These are phyloP conservation scores for Paracamarosporium sp. DNA, from an alignment of 2,329 filamentous ascomycete genomes.

Conservation along the genomic window DNA sequence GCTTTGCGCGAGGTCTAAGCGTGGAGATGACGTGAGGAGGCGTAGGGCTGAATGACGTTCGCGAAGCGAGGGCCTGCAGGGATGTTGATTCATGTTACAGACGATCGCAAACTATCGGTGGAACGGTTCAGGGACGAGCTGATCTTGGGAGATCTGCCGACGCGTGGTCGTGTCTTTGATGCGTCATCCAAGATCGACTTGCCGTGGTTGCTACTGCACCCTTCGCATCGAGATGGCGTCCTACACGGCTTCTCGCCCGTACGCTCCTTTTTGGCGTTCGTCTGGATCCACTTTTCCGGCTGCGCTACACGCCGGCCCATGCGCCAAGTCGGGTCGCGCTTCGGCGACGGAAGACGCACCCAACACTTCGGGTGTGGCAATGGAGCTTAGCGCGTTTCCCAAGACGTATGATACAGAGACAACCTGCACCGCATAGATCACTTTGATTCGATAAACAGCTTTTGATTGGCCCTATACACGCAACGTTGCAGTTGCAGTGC, in stretches of 20 bases:
- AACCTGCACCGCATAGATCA: not conserved
- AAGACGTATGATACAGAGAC: not conserved
- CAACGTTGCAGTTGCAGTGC: not conserved
- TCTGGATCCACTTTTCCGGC: not conserved
- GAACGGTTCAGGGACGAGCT: not conserved
- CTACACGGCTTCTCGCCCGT: not conserved
- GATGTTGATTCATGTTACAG: not conserved
- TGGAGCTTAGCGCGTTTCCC: not conserved
- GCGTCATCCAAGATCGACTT: too few relatives aligned
- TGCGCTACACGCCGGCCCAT: not conserved
- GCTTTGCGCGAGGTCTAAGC: not conserved
- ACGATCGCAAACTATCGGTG: constrained; percentile 1
- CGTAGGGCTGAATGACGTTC: constrained; percentile 2
- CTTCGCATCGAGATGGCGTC: too few relatives aligned
- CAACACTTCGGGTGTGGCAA: not conserved
- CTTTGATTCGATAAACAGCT: not conserved
- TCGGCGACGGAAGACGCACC: not conserved
- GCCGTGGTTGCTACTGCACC: too few relatives aligned
- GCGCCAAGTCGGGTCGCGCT: not conserved
- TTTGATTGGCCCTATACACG: not conserved
- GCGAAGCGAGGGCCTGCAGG: not conserved
- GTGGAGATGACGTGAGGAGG: constrained; percentile 1
- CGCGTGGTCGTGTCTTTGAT: too few relatives aligned
- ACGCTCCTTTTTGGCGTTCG: not conserved
- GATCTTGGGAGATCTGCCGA: not conserved